These are phyloP conservation scores for Leccinum arenicola DNA, from an alignment of 768 basidiomycete genomes.

Conservation along the genomic window DNA sequence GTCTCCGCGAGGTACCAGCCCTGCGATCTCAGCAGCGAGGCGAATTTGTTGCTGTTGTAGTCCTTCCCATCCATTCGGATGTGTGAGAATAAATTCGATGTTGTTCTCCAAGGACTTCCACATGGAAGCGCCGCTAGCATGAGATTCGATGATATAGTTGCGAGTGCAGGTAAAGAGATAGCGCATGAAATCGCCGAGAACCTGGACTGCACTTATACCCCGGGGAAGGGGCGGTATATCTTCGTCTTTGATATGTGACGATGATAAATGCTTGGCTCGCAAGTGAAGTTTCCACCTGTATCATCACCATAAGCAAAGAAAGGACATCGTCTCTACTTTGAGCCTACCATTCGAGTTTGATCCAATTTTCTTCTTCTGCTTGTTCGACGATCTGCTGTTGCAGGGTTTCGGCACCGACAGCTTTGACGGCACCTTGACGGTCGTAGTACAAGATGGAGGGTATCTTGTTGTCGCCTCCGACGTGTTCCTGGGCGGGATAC, in stretches of 20 bases:
- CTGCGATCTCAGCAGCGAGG: slow-evolving; percentile 23
- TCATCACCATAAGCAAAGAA: background rate
- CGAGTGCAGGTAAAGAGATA: slow-evolving; percentile 27
- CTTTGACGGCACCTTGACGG: slow-evolving; percentile 34
- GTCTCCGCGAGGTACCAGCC: slow-evolving; percentile 18
- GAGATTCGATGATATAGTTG: slow-evolving; percentile 21
- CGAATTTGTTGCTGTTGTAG: slow-evolving; percentile 30
- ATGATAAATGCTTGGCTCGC: slow-evolving; percentile 24
- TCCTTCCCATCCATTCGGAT: slow-evolving; percentile 34
- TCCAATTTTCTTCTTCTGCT: slow-evolving; percentile 37
- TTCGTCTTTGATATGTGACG: slow-evolving; percentile 21
- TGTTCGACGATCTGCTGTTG: slow-evolving; percentile 34
- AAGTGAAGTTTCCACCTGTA: slow-evolving; percentile 37
- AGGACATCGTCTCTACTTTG: background rate
- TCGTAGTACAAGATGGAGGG: slow-evolving; percentile 51
- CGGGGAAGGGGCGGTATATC: slow-evolving; percentile 26
- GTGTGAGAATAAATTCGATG: slow-evolving; percentile 26
- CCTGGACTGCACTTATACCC: slow-evolving; percentile 17
- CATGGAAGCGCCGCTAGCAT: slow-evolving; percentile 26
- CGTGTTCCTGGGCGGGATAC: slow-evolving; percentile 45
- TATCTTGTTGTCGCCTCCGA: slow-evolving; percentile 47
- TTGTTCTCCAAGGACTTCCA: slow-evolving; percentile 23
- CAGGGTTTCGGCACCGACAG: slow-evolving; percentile 43
- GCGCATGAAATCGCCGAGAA: slow-evolving; percentile 27
- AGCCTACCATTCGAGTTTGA: slow-evolving; percentile 41